Conservation (phyloP, 2,329 filamentous ascomycete genomes). For the Sporothrix schenckii region DNA sequence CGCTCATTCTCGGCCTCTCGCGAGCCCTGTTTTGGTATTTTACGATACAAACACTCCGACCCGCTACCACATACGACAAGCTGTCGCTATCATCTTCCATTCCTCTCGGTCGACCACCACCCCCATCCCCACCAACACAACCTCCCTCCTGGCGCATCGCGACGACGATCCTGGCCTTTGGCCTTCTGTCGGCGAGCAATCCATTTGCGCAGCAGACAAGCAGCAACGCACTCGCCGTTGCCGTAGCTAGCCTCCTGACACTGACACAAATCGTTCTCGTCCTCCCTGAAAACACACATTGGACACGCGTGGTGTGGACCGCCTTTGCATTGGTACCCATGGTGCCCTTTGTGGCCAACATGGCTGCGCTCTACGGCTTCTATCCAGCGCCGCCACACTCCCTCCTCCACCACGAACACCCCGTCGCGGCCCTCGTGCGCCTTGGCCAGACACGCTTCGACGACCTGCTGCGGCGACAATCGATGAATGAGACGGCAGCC, state of each 20-base stretch:
- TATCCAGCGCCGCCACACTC: not conserved
- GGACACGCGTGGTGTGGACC: not conserved
- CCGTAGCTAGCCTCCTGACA: not conserved
- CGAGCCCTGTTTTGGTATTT: slow-evolving; percentile 47
- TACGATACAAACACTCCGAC: slow-evolving; percentile 36
- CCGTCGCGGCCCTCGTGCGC: slow-evolving; percentile 14
- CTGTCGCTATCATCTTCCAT: slow-evolving; percentile 37
- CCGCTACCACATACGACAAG: not conserved
- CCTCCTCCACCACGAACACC: slow-evolving; percentile 8
- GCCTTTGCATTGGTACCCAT: slow-evolving; percentile 23
- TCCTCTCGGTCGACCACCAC: slow-evolving; percentile 36
- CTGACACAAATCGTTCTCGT: not conserved
- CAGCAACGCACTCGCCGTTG: not conserved
- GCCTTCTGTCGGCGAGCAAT: slow-evolving; percentile 18
- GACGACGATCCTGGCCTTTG: slow-evolving; percentile 17
- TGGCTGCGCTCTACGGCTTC: not conserved
- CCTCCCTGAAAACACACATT: not conserved
- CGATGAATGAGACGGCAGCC: slow-evolving; percentile 42
- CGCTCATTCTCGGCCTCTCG: slow-evolving; percentile 37
- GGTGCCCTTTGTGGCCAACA: not conserved
- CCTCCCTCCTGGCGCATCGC: slow-evolving; percentile 25
- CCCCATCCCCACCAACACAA: slow-evolving; percentile 37
- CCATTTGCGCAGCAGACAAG: slow-evolving; percentile 9
- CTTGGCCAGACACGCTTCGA: not conserved
- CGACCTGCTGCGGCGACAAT: slow-evolving; percentile 21